Percentiles rank a stretch among this genome's conserved stretches.
Evolutionary conservation across 2,329 filamentous ascomycete genomes (phyloP).

Genomic region (Periconia digitata): DNA sequence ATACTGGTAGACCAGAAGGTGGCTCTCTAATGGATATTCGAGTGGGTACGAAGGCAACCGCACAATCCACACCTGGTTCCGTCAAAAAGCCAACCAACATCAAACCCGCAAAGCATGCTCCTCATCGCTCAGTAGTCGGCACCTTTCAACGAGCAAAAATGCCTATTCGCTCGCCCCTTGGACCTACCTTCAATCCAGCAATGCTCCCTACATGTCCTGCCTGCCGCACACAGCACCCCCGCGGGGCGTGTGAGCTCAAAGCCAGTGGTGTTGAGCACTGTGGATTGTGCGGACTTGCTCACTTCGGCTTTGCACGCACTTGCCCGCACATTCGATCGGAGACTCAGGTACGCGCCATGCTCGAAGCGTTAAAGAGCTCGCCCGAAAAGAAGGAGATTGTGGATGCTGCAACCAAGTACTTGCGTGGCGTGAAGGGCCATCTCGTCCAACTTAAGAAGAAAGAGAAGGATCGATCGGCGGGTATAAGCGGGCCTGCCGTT

Average conservation of each 20-base stretch:
- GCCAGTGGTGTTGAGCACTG: conserved; percentile 62
- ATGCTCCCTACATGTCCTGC: conserved; percentile 50
- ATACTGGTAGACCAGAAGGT: conserved; percentile 15
- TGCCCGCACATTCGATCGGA: conserved; percentile 67
- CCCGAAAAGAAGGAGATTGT: conserved; percentile 58
- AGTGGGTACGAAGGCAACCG: too few species aligned
- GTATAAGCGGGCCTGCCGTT: neutral
- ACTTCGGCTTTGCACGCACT: conserved; percentile 56
- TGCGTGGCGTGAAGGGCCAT: conserved; percentile 58
- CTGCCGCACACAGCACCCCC: conserved; percentile 56
- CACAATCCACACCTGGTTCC: too few species aligned
- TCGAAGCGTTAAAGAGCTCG: conserved; percentile 62
- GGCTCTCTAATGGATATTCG: neutral
- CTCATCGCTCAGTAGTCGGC: conserved; percentile 30
- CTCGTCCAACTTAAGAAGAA: conserved; percentile 56
- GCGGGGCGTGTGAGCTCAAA: conserved; percentile 64
- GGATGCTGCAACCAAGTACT: conserved; percentile 57
- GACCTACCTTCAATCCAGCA: conserved; percentile 20
- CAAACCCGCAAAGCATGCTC: neutral
- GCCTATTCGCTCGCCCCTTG: conserved; percentile 29
- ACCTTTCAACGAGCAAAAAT: conserved; percentile 34
- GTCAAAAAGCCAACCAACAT: neutral
- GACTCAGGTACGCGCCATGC: conserved; percentile 64
- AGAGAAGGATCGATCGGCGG: conserved; percentile 30
- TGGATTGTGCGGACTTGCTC: conserved; percentile 65